These are phyloP conservation scores for Hawksworthiomyces lignivorus DNA, from an alignment of 2,329 filamentous ascomycete genomes.

Conservation along the genomic window DNA sequence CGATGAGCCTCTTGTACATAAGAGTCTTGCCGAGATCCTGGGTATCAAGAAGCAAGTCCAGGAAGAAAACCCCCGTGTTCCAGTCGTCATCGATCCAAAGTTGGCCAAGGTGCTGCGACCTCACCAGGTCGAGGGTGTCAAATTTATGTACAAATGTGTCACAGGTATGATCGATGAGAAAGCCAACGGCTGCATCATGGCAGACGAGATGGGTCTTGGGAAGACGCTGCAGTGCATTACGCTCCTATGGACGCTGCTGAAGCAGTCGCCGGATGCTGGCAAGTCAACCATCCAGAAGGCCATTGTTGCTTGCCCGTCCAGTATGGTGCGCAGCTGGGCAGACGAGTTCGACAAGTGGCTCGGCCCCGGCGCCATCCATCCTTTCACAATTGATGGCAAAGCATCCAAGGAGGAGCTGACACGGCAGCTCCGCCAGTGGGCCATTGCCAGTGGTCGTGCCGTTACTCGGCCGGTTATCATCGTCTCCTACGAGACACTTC, in stretches of 20 bases:
- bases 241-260: slow-evolving; percentile 91
- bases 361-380: slow-evolving; percentile 79
- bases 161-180: slow-evolving; percentile 93
- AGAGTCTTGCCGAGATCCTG: slow-evolving; percentile 89
- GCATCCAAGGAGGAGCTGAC: slow-evolving; percentile 89
- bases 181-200: slow-evolving; percentile 98
- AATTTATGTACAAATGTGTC: slow-evolving; percentile 91
- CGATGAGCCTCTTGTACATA: slow-evolving; percentile 80
- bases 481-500: slow-evolving; percentile 92
- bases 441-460: slow-evolving; percentile 79
- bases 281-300: slow-evolving; percentile 92
- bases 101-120: slow-evolving; percentile 85
- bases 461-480: slow-evolving; percentile 92
- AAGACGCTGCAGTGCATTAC: slow-evolving; percentile 97
- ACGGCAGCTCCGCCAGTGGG: slow-evolving; percentile 88
- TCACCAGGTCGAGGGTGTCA: slow-evolving; percentile 96
- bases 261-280: slow-evolving; percentile 92
- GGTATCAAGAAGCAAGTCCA: slow-evolving; percentile 88
- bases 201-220: slow-evolving; percentile 95
- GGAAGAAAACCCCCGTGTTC: slow-evolving; percentile 75
- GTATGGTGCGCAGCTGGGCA: slow-evolving; percentile 94
- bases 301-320: slow-evolving; percentile 93
- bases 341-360: slow-evolving; percentile 97
- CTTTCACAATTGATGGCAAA: slow-evolving; percentile 95
- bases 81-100: slow-evolving; percentile 89